Evolutionary conservation across 2,329 filamentous ascomycete species (phyloP), one percentile per base, ranked within the genome.

Genomic region (Penicillium sp.): DNA sequence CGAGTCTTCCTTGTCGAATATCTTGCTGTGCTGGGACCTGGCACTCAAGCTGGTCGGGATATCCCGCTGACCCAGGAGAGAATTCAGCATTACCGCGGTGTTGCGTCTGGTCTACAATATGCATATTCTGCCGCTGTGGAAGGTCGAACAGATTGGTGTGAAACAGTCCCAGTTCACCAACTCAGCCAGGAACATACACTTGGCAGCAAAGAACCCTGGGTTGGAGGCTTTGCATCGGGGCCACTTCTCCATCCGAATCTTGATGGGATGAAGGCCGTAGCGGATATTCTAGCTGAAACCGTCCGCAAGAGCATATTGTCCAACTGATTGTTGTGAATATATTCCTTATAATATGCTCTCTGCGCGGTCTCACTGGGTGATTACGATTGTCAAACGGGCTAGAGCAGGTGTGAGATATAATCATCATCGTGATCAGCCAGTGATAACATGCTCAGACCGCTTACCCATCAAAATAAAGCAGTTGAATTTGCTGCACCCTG

Each of bases 401-500:
- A 40, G 14, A 25, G 9, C 22, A 31, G 22, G 7, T 16, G 8
- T 25, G 26, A 30, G 16, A 22, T 25, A 26, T 12, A 3, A 37
- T 35, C 22, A 16, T 33, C 31, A 38, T 31, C 33, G 6, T 28
- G 33, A 48, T 48, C 33, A 30, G 33, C 35, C 8, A 16, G 6
- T n/a, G 17, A 36, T 11, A 37, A 37, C 17, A 47, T 33, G 44
- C 22, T 26, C n/a, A 22, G 31, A 37, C 7, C n/a, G 16, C 14
- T 31, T 4, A 5, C 58, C 61, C 2, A 57, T 61, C 17, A 60
- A 22, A 22, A 56, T 69, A 26, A 72, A 52, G 16, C 67, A 72
- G 53, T 71, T 66, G 31, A 67, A 68, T 8, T 67, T 62, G 8
- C 63, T 63, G 67, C 64, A 71, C 25, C 64, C 58, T 5, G 66